These are phyloP conservation scores for Cyberlindnera americana DNA, from an alignment of 805 yeast genomes.

Conservation along the genomic window DNA sequence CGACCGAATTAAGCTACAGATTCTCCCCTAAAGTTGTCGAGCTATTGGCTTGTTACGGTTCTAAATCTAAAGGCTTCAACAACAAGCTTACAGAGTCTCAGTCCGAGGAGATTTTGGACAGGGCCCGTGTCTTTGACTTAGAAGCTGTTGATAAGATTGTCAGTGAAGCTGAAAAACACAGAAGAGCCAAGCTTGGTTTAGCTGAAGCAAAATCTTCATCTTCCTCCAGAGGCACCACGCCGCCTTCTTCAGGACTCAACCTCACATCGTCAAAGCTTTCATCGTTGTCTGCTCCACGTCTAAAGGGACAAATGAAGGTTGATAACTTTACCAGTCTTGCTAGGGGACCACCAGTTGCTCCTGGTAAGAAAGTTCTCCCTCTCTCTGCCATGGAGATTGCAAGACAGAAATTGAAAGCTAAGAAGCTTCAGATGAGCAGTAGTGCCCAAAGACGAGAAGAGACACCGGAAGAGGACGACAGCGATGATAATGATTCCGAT, in stretches of 20 bases:
- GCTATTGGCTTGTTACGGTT: conserved; percentile 59
- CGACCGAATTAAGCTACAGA: conserved; percentile 47
- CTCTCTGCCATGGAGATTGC: conserved; percentile 36
- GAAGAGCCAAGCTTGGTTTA: conserved; percentile 25
- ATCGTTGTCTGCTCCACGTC: conserved; percentile 15
- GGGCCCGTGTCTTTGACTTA: conserved; percentile 54
- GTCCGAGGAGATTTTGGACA: conserved; percentile 54
- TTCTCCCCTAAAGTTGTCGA: conserved; percentile 53
- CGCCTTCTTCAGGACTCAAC: conserved; percentile 1
- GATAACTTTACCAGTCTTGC: conserved; percentile 37
- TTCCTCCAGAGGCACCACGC: conserved; percentile 3
- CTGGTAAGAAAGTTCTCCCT: conserved; percentile 30
- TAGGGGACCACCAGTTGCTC: conserved; percentile 25
- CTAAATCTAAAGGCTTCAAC: conserved; percentile 61
- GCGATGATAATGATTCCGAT: conserved; percentile 28
- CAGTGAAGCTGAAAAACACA: conserved; percentile 38
- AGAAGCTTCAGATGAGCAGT: conserved; percentile 6
- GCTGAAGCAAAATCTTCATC: not conserved
- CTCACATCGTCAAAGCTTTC: conserved; percentile 22
- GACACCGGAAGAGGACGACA: conserved; percentile 14
- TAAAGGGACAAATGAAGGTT: conserved; percentile 33
- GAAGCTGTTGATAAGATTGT: conserved; percentile 51
- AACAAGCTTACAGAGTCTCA: conserved; percentile 70
- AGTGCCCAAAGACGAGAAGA: conserved; percentile 27
- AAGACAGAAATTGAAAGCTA: conserved; percentile 29